A percentile compares a stretch with the other conserved stretches of the same genome.
Evolutionary conservation across 2,329 filamentous ascomycete genomes (phyloP).

Genomic region (Ceratocystis albifundus): DNA sequence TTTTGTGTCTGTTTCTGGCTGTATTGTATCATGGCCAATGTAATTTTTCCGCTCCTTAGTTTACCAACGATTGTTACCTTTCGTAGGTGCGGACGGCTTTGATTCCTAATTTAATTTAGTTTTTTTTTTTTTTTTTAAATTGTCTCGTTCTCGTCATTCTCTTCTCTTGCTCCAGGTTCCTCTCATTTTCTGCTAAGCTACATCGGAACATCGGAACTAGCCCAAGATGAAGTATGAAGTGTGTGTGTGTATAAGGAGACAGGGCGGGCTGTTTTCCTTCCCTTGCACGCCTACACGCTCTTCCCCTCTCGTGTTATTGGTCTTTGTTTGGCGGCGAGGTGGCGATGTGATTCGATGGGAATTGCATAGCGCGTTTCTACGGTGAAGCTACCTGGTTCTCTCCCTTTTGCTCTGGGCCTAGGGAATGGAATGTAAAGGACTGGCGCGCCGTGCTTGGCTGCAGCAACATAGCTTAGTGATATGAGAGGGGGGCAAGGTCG

Average conservation of each 20-base stretch:
- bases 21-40: too few species aligned
- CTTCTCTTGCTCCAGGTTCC: not conserved
- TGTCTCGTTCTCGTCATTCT: too few species aligned
- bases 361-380: not conserved
- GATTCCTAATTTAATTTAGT: too few species aligned
- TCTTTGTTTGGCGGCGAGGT: not conserved
- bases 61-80: too few species aligned
- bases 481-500: not conserved
- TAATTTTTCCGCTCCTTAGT: too few species aligned
- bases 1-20: too few species aligned
- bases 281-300: not conserved
- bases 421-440: not conserved
- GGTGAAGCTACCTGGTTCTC: not conserved
- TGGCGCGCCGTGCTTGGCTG: not conserved
- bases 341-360: not conserved
- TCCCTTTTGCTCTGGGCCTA: conserved; percentile 4
- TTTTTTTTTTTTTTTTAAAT: too few species aligned
- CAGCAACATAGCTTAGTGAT: not conserved
- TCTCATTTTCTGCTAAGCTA: not conserved
- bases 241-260: too few species aligned
- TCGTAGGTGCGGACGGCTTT: too few species aligned
- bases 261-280: not conserved
- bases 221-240: not conserved
- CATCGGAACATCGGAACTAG: not conserved
- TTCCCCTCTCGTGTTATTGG: not conserved